phyloP scores from a whole-genome alignment of 1,284 basidiomycete genomes.

The Athelia sp. region DNA sequence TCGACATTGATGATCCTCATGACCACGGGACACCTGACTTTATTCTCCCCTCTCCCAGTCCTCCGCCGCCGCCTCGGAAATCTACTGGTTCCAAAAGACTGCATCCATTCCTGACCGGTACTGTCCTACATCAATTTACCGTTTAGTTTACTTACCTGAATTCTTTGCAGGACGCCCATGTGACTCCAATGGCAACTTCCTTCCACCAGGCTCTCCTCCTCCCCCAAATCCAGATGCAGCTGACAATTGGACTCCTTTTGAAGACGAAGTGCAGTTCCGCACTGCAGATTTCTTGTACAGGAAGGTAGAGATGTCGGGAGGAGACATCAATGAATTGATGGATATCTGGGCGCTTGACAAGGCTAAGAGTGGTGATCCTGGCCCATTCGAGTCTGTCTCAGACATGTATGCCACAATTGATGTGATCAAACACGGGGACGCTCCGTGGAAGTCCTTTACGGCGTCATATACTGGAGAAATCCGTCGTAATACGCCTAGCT shows the following conservation, averaged over 20 bases:
- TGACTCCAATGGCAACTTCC: no score
- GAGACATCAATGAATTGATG: constrained; percentile 10
- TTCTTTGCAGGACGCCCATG: no score
- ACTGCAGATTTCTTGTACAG: constrained; percentile 12
- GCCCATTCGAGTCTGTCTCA: not conserved
- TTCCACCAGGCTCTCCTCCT: not conserved
- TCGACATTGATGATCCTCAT: no score
- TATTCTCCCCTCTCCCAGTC: no score
- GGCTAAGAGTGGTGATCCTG: no score
- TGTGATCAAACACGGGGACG: constrained; percentile 16
- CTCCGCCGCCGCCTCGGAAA: no score
- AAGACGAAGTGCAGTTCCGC: constrained; percentile 6
- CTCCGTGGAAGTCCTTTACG: constrained; percentile 18
- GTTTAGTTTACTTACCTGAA: no score
- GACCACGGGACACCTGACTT: no score
- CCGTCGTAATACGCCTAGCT: constrained; percentile 12
- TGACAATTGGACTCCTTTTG: constrained; percentile 10
- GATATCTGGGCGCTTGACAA: constrained; percentile 7
- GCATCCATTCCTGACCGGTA: no score
- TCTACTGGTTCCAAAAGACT: no score
- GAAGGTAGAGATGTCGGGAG: constrained; percentile 11
- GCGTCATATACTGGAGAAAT: constrained; percentile 15
- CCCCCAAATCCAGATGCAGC: not conserved
- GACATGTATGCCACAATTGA: constrained; percentile 23
- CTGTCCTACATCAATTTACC: no score